These are phyloP conservation scores for Yamadazyma blattariae DNA, from an alignment of 1,139 yeast species.

Conservation along the genomic window DNA sequence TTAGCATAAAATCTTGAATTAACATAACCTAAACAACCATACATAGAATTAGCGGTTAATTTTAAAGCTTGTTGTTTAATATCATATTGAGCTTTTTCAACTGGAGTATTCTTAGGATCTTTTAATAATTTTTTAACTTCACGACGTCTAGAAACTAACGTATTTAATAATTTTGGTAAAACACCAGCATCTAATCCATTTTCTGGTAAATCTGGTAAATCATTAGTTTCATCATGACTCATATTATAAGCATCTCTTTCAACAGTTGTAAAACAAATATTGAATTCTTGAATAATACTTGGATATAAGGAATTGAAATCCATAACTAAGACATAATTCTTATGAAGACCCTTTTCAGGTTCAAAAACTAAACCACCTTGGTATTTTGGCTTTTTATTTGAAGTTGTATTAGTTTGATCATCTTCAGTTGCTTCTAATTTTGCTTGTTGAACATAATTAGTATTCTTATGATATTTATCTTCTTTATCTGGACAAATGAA, in stretches of 20 bases:
- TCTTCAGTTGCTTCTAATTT: slow-evolving; percentile 41
- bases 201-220: slow-evolving; percentile 71
- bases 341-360: slow-evolving; percentile 93
- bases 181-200: slow-evolving; percentile 67
- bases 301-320: slow-evolving; percentile 98
- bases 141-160: slow-evolving; percentile 86
- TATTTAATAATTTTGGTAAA: slow-evolving; percentile 77
- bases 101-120: slow-evolving; percentile 60
- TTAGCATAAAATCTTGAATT: slow-evolving; percentile 93
- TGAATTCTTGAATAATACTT: slow-evolving; percentile 93
- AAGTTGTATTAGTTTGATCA: slow-evolving; percentile 45
- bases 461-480: slow-evolving; percentile 45
- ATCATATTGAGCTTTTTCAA: slow-evolving; percentile 79
- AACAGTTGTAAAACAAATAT: slow-evolving; percentile 96
- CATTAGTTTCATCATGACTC: slow-evolving; percentile 55
- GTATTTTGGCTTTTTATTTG: slow-evolving; percentile 76
- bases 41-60: slow-evolving; percentile 97
- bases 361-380: slow-evolving; percentile 98
- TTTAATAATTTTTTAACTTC: slow-evolving; percentile 88
- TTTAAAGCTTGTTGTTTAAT: slow-evolving; percentile 95
- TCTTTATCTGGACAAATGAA: slow-evolving; percentile 90
- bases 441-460: slow-evolving; percentile 37
- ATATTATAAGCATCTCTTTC: slow-evolving; percentile 56
- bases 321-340: slow-evolving; percentile 88
- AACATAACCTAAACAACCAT: slow-evolving; percentile 95